Evolutionary conservation across 2,329 filamentous ascomycete species (phyloP).

Genomic region (Xylariales sp.): DNA sequence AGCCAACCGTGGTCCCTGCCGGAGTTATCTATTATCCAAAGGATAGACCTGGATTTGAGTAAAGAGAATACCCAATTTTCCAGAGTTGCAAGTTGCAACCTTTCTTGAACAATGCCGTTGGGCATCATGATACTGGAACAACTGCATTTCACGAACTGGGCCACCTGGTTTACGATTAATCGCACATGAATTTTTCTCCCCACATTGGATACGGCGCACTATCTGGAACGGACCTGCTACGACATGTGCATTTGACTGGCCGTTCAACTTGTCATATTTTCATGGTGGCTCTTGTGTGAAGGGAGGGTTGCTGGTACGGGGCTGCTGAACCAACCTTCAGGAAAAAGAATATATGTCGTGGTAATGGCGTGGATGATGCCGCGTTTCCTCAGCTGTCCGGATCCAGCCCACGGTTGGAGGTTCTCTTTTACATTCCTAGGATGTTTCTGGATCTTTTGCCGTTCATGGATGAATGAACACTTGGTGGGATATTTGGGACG

Average conservation of each 20-base stretch:
- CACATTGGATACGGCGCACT: conserved; percentile 51
- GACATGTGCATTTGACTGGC: conserved; percentile 50
- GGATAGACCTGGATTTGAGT: conserved; percentile 50
- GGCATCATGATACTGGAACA: conserved; percentile 43
- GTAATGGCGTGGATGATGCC: conserved; percentile 48
- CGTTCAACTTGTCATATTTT: conserved; percentile 46
- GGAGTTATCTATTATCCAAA: conserved; percentile 47
- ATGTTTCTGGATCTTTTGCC: conserved; percentile 47
- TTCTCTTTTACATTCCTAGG: conserved; percentile 45
- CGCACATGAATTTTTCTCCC: conserved; percentile 47
- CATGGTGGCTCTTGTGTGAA: conserved; percentile 47
- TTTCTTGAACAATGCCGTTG: conserved; percentile 47
- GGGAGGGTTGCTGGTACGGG: conserved; percentile 43
- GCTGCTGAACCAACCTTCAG: conserved; percentile 48
- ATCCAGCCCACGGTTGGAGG: conserved; percentile 50
- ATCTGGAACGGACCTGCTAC: conserved; percentile 45
- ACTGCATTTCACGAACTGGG: conserved; percentile 39
- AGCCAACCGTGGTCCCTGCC: conserved; percentile 42
- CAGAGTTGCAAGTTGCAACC: conserved; percentile 53
- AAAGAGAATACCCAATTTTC: conserved; percentile 46
- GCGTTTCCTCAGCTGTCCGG: conserved; percentile 56
- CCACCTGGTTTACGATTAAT: conserved; percentile 44
- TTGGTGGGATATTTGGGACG: conserved; percentile 48
- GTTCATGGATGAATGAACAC: conserved; percentile 46
- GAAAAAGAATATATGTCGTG: conserved; percentile 48